phyloP scores from a whole-genome alignment of 202 grass and related monocot species.

The Zoysia matrella region DNA sequence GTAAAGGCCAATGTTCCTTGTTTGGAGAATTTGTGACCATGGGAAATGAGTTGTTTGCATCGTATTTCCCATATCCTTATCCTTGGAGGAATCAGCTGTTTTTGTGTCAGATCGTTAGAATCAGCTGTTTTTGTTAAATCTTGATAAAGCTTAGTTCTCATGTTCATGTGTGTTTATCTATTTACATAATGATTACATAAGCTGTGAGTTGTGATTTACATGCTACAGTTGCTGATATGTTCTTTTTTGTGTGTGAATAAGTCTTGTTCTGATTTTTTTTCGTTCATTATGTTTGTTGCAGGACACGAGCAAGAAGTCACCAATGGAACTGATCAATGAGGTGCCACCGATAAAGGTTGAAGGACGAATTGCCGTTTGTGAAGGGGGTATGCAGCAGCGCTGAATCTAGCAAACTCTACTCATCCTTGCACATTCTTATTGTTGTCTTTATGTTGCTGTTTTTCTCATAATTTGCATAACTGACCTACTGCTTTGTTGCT shows the following conservation, averaged over 20 bases:
- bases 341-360: conserved; percentile 86
- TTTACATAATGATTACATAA: conserved; percentile 9
- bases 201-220: background rate
- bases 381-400: conserved; percentile 66
- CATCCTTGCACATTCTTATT: conserved; percentile 1
- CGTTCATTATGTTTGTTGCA: conserved; percentile 41
- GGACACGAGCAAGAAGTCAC: conserved; percentile 97
- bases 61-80: background rate
- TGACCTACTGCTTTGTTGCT: conserved; percentile 37
- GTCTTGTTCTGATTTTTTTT: background rate
- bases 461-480: conserved; percentile 13
- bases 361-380: conserved; percentile 81
- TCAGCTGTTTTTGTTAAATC: background rate
- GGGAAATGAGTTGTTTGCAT: background rate
- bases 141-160: conserved; percentile 18
- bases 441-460: background rate
- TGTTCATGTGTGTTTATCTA: background rate
- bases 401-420: conserved; percentile 7
- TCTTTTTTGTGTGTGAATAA: background rate
- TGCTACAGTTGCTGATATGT: background rate
- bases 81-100: background rate
- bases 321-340: conserved; percentile 96
- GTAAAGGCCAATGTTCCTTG: conserved; percentile 21
- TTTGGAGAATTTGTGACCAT: background rate
- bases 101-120: conserved; percentile 22